Conservation (phyloP, 2,329 filamentous ascomycete genomes). For the Leptographium lundbergii region DNA sequence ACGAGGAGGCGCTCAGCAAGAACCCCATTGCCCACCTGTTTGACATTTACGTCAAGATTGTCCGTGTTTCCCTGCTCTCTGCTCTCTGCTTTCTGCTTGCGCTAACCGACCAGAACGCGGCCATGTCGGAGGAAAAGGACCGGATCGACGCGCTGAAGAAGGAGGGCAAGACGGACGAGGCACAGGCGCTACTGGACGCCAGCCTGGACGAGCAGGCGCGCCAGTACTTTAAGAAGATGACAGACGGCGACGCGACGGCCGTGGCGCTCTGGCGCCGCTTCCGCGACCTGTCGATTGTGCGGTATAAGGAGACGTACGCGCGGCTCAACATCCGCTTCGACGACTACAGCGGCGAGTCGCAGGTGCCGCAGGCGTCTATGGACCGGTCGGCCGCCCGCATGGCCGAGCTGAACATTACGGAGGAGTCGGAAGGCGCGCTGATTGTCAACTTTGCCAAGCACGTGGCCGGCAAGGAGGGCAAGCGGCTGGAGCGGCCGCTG, state of each 20-base stretch:
- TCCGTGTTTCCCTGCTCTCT: neutral
- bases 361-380: slow-evolving; percentile 57
- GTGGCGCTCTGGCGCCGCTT: slow-evolving; percentile 53
- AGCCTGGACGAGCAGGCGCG: slow-evolving; percentile 64
- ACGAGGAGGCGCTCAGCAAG: slow-evolving; percentile 53
- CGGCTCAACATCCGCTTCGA: slow-evolving; percentile 61
- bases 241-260: slow-evolving; percentile 49
- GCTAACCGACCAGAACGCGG: slow-evolving; percentile 31
- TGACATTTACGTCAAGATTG: slow-evolving; percentile 67
- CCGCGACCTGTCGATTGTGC: slow-evolving; percentile 52
- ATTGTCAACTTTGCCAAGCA: slow-evolving; percentile 62
- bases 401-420: slow-evolving; percentile 49
- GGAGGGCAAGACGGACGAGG: slow-evolving; percentile 41
- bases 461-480: slow-evolving; percentile 51
- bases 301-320: slow-evolving; percentile 56
- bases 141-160: slow-evolving; percentile 44
- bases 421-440: slow-evolving; percentile 59
- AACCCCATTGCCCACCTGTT: slow-evolving; percentile 76
- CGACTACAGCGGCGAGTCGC: slow-evolving; percentile 62
- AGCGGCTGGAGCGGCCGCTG: slow-evolving; percentile 57
- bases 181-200: slow-evolving; percentile 34
- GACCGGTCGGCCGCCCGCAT: slow-evolving; percentile 47
- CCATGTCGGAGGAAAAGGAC: slow-evolving; percentile 55
- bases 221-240: slow-evolving; percentile 59
- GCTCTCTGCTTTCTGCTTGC: neutral